A percentile compares a stretch with the other conserved stretches of the same genome.
phyloP scores from a whole-genome alignment of 2,329 filamentous ascomycete species.

The Exophiala bonariae region DNA sequence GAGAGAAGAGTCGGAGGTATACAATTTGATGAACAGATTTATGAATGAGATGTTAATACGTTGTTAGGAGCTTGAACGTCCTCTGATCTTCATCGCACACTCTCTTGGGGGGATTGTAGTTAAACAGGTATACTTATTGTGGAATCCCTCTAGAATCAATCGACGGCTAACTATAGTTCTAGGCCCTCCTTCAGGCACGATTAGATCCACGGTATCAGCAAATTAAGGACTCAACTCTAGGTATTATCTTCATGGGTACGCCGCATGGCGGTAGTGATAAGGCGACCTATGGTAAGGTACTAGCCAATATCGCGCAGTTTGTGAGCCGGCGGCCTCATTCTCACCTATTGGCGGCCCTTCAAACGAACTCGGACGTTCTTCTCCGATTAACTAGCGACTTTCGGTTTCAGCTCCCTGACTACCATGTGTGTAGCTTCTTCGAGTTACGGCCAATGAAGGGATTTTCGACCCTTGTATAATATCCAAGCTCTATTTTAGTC shows the following conservation, averaged over 20 bases:
- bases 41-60: too few relatives aligned
- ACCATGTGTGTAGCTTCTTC: background rate
- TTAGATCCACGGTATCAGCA: too few relatives aligned
- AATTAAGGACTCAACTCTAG: background rate
- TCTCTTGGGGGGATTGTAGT: background rate
- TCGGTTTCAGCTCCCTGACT: background rate
- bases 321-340: background rate
- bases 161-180: too few relatives aligned
- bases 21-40: too few relatives aligned
- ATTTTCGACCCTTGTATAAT: too few relatives aligned
- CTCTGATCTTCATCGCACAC: background rate
- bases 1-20: constrained; percentile 4
- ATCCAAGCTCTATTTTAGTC: too few relatives aligned
- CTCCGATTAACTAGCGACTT: background rate
- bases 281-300: background rate
- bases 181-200: too few relatives aligned
- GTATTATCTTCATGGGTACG: background rate
- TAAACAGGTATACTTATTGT: constrained; percentile 1
- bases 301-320: background rate
- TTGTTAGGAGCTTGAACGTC: too few relatives aligned
- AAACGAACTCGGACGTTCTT: background rate
- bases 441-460: background rate
- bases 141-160: too few relatives aligned
- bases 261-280: background rate
- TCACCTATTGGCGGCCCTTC: background rate